Evolutionary conservation across 129 eudicot species (phyloP), one percentile per base, ranked within the genome.

Genomic region (Solidago caesia): DNA sequence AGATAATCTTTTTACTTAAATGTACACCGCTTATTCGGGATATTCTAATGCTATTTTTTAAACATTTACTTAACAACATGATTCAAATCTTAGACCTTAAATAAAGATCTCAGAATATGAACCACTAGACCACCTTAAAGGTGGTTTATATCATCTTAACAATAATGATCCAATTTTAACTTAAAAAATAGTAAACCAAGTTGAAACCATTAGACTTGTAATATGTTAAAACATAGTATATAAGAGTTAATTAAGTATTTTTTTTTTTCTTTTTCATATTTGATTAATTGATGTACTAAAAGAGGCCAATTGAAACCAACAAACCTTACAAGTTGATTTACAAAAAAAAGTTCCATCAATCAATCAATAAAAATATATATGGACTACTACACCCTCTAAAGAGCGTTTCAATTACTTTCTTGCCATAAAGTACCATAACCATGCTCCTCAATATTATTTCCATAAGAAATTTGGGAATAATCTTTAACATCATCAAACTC

Each of bases 341-440:
- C 64, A 14, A 77, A 77, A 72, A 79, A 72, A 65, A 7, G 59
- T 64, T 27, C 67, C 77, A 44, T 73, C 48, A 39, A 73, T 73
- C 48, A 39, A 73, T 26, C 60, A 48, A 33, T 33, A 33, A 33
- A 33, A 79, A 39, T 29, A 79, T 64, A 73, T 73, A 15, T 66
- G 74, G 56, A 74, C 83, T 65, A 66, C 70, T 68, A 63, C 27
- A 70, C 47, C 52, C 59, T 63, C 53, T 55, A 0, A 12, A 49
- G 64, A 72, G 56, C 21, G 61, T 33, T 51, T 68, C 51, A 81
- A 53, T 84, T 80, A 8, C 21, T 68, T 77, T 84, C 82, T 72
- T 84, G 85, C 87, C 84, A 80, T 41, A 80, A 60, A 77, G 74
- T 67, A 80, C 56, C 84, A 77, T 72, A 84, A 21, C 59, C 77